phyloP scores from a whole-genome alignment of 2,329 filamentous ascomycete species.

The Aspergillus sp. region DNA sequence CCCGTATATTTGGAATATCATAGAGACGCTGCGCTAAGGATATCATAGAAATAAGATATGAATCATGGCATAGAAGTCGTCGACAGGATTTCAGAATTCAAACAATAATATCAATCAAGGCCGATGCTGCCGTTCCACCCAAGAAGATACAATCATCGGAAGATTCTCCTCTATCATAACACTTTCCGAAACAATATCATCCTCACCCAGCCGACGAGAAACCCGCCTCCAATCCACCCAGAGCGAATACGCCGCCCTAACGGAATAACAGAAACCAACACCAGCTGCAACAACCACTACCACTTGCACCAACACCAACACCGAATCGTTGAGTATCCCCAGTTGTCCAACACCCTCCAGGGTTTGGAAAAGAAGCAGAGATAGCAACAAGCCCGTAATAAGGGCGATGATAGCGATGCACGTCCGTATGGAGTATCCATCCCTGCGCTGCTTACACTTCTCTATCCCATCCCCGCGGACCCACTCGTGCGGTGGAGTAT shows the following conservation, averaged over 20 bases:
- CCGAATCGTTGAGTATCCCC: neutral
- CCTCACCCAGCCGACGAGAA: neutral
- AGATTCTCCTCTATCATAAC: slow-evolving; percentile 1
- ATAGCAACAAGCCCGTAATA: neutral
- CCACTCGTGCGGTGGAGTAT: neutral
- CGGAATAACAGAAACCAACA: neutral
- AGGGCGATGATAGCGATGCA: slow-evolving; percentile 1
- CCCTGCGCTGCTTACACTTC: neutral
- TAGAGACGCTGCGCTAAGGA: neutral
- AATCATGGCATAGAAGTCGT: neutral
- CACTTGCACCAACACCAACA: neutral
- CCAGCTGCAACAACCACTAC: neutral
- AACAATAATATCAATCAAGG: neutral
- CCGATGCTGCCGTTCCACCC: slow-evolving; percentile 3
- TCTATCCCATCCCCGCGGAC: neutral
- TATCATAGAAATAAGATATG: neutral
- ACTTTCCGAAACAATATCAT: neutral
- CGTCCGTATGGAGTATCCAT: neutral
- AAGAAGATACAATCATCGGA: slow-evolving; percentile 1
- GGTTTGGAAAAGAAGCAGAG: neutral
- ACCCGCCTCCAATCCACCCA: slow-evolving; percentile 3
- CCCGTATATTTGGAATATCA: neutral
- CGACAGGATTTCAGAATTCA: neutral
- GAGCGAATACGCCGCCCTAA: slow-evolving; percentile 1
- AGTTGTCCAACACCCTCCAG: neutral